Evolutionary conservation across 2,329 filamentous ascomycete genomes (phyloP).

Genomic region (Fusarium napiforme): DNA sequence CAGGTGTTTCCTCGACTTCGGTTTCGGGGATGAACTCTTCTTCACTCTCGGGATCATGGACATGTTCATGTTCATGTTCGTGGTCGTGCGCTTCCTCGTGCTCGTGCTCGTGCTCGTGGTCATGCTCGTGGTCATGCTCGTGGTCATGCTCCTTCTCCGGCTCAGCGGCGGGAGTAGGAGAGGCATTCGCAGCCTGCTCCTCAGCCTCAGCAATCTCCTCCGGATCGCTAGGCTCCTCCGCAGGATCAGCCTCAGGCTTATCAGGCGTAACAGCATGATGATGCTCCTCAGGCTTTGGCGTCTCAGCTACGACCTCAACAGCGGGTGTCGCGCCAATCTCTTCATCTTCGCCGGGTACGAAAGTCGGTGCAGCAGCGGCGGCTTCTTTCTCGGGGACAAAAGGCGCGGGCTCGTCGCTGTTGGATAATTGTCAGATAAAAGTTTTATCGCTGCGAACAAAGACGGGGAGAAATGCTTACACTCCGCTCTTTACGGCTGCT

Average conservation of each 20-base stretch:
- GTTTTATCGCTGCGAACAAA: not conserved
- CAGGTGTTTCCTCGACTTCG: constrained; percentile 1
- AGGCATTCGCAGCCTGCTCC: not conserved
- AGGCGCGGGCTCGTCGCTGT: constrained; percentile 19
- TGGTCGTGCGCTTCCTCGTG: not conserved
- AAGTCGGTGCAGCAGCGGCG: constrained; percentile 12
- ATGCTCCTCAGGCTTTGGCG: not conserved
- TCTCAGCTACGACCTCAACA: constrained; percentile 1
- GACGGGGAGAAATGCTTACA: not conserved
- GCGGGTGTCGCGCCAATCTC: constrained; percentile 4
- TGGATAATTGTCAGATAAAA: not conserved
- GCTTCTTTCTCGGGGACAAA: constrained; percentile 27
- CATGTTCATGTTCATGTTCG: not conserved
- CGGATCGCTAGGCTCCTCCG: constrained; percentile 10
- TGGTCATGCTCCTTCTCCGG: too few species aligned
- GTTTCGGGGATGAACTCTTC: not conserved
- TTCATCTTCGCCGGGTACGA: constrained; percentile 12
- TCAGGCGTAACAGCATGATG: not conserved
- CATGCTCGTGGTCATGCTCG: not conserved
- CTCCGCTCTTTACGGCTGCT: not conserved
- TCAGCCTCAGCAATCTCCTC: constrained; percentile 18
- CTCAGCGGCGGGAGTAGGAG: not conserved
- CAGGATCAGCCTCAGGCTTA: constrained; percentile 4
- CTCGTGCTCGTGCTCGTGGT: not conserved
- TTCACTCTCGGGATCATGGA: not conserved